phyloP scores from a whole-genome alignment of 768 basidiomycete genomes.

The Nidularia sp. region DNA sequence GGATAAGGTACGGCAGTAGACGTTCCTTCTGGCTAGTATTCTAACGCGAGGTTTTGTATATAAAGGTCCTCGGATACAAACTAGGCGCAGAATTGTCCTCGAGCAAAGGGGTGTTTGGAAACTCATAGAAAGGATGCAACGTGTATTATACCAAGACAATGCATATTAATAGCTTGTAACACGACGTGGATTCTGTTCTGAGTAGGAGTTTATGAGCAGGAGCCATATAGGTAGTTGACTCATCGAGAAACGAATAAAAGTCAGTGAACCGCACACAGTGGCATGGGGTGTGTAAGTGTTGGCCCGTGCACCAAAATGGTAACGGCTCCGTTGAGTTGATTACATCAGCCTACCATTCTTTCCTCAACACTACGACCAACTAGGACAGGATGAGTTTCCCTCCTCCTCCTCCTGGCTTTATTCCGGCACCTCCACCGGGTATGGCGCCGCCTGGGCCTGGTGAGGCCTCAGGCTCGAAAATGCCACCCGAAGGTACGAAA shows the following conservation, averaged over 20 bases:
- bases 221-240: no score
- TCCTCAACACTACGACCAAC: constrained; percentile 30
- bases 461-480: constrained; percentile 35
- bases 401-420: constrained; percentile 50
- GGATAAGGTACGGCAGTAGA: constrained; percentile 66
- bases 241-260: no score
- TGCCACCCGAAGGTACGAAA: constrained; percentile 42
- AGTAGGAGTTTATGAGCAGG: no score
- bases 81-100: constrained; percentile 73
- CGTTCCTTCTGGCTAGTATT: not conserved
- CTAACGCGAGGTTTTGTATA: constrained; percentile 1
- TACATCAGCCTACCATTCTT: constrained; percentile 39
- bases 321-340: constrained; percentile 19
- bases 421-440: constrained; percentile 48
- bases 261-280: no score
- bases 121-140: constrained; percentile 16
- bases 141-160: constrained; percentile 2
- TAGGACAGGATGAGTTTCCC: constrained; percentile 50
- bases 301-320: constrained; percentile 34
- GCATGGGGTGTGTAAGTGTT: no score
- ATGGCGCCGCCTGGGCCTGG: constrained; percentile 34
- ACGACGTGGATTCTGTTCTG: no score
- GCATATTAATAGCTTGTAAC: no score
- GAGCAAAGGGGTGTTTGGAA: constrained; percentile 51
- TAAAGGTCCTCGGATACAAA: constrained; percentile 63